Base-by-base conservation (phyloP, 129 eudicot species). In the Gnaphalium uliginosum region DNA sequence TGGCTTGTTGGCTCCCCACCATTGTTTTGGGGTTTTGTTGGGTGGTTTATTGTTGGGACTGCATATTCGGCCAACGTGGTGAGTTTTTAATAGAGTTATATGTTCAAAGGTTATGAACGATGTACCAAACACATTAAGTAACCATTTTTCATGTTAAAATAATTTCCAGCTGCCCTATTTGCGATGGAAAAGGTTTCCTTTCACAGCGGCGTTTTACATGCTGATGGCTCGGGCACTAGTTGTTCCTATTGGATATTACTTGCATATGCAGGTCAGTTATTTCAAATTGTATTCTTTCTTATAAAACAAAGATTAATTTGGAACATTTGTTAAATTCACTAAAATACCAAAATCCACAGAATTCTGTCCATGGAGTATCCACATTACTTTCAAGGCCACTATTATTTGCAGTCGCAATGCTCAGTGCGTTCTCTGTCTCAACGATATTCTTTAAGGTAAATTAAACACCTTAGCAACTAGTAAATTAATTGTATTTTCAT, bases 41-140 rank as follows among this genome's bases (percentile, higher is more conserved):
- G 66, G 65, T 76, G 79, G 79, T 76, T 76, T 66, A 32, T 66
- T 33, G 79, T 76, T 33, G 79, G 79, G 37, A 76, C 79, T 21
- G 79, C 79, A 7, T 76, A 76, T 76, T 76, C 79, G 9, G 79
- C 79, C n/a, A 76, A 76, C 21, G 79, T 76, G 79, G 79, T 76
- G 54, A 76, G 79, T 3, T 58, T 72, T 27, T 10, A 1, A 46
- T 17, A 19, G 22, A 35, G 22, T 66, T 21, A 8, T 48, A 18
- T 18, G 51, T 50, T 50, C 11, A 29, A 7, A 29, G 53, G 64
- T 39, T 19, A 13, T 30, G 6, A 50, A 6, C 53, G 3, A 18
- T 62, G n/a, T 15, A 27, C 18, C 8, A 8, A 75, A 48, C 33
- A 74, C 2, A 29, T 39, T 0, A 11, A 60, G 11, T 50, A 5